Evolutionary conservation across 2,329 filamentous ascomycete species (phyloP), one percentile per base, ranked within the genome.

Genomic region (Acarospora socialis): DNA sequence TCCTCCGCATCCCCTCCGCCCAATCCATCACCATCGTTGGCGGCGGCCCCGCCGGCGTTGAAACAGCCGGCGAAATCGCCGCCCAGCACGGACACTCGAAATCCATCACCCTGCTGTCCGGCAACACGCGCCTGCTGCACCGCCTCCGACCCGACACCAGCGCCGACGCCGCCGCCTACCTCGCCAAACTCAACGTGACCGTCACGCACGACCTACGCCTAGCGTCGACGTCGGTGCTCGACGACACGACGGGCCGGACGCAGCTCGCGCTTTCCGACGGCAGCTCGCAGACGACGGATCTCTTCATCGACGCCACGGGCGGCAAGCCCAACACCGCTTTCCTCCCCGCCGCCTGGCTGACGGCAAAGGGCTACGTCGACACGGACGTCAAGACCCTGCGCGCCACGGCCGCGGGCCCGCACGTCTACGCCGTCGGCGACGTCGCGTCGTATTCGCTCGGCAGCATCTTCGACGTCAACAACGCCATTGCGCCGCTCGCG

Each of bases 221-320:
- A n/a, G n/a, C n/a, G n/a, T 48, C 54, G 46, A 36, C 55, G 20
- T 40, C 47, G 13, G 54, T 60, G 6, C 29, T 10, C 14, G 43
- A 49, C 13, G 48, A 46, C 12, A 39, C 43, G 6, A 42, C 43
- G 4, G 57, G 53, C 17, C 54, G 53, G 28, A 63, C 57, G 37
- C 54, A 56, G 3, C 43, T 67, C 15, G 44, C 46, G 3, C 47
- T 70, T 12, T 51, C 49, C 37, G 61, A 65, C 35, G 67, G 67
- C 24, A 52, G 59, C 27, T 55, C 48, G 3, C 41, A 66, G 22
- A 53, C 54, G 1, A 56, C 60, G 2, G 68, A 73, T 41, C 38
- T 68, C 15, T 71, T 66, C 44, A 61, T 73, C 34, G 57, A 61
- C 3, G 65, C 64, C 1, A 58, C 58, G 9, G 69, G 69, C 17